Conservation (phyloP, 2,329 filamentous ascomycete species). For the Periconia sp. region DNA sequence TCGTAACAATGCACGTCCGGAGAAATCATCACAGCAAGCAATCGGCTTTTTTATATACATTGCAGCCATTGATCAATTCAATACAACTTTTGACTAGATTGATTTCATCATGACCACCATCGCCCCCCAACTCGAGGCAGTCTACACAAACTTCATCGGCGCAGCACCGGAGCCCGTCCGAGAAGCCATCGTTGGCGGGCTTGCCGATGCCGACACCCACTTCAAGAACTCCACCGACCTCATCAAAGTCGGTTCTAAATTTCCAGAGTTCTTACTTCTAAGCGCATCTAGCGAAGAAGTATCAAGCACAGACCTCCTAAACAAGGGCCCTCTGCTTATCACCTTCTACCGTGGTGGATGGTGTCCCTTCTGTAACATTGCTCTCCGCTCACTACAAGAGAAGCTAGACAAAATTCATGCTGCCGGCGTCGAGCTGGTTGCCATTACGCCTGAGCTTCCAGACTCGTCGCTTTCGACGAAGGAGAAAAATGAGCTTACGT, state of each 20-base stretch:
- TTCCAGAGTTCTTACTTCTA: conserved; percentile 4
- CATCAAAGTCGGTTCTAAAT: not conserved
- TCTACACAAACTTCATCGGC: not conserved
- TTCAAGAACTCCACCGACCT: not conserved
- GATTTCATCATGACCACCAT: conserved; percentile 2
- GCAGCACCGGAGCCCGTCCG: not conserved
- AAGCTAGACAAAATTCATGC: conserved; percentile 40
- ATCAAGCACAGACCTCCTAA: conserved; percentile 33
- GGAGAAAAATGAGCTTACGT: conserved; percentile 47
- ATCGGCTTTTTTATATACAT: no score
- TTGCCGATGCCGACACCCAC: not conserved
- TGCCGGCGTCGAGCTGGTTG: conserved; percentile 46
- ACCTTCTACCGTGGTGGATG: conserved; percentile 53
- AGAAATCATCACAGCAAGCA: no score
- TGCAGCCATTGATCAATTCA: no score
- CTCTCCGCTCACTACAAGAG: conserved; percentile 39
- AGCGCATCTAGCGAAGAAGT: conserved; percentile 41
- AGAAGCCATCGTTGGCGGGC: not conserved
- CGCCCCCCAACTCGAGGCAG: not conserved
- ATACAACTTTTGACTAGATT: not conserved
- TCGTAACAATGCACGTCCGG: no score
- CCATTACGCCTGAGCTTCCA: conserved; percentile 48
- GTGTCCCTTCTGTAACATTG: conserved; percentile 52
- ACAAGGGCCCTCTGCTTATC: conserved; percentile 37
- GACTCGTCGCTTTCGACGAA: conserved; percentile 39